Conservation (phyloP, 805 yeast genomes). For the Ogataea dorogensis region DNA sequence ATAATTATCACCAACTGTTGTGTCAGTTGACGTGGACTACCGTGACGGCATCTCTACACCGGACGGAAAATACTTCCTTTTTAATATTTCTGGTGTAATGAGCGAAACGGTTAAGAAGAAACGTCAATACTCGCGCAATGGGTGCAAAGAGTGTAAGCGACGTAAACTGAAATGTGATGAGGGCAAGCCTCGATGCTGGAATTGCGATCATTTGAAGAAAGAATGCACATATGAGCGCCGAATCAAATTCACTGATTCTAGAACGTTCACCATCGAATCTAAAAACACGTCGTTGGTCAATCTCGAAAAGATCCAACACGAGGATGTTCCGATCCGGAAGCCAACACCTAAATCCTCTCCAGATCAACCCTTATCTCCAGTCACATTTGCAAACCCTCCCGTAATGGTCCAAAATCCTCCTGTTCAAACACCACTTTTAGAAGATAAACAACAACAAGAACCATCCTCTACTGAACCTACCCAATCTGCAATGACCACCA, state of each 20-base stretch:
- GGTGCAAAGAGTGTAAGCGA: constrained; percentile 45
- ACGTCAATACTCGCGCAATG: constrained; percentile 43
- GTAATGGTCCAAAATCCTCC: constrained; percentile 27
- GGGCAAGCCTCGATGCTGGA: constrained; percentile 40
- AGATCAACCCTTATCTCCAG: constrained; percentile 1
- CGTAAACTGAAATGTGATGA: constrained; percentile 44
- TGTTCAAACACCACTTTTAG: no score
- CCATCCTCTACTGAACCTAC: not conserved
- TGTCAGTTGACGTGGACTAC: not conserved
- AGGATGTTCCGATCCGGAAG: no score
- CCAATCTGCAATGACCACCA: not conserved
- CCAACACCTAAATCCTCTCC: not conserved
- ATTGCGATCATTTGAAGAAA: constrained; percentile 38
- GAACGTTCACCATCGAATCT: constrained; percentile 29
- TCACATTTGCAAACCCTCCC: constrained; percentile 16
- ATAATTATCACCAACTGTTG: no score
- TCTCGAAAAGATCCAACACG: no score
- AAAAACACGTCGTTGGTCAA: constrained; percentile 15
- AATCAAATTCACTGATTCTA: constrained; percentile 34
- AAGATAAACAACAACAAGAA: no score
- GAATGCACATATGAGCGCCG: constrained; percentile 37
- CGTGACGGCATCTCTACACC: constrained; percentile 5
- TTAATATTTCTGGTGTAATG: constrained; percentile 2
- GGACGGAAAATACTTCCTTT: constrained; percentile 12
- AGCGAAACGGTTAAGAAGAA: constrained; percentile 29